phyloP scores from a whole-genome alignment of 495 filamentous ascomycete genomes.

The Cetradonia linearis region DNA sequence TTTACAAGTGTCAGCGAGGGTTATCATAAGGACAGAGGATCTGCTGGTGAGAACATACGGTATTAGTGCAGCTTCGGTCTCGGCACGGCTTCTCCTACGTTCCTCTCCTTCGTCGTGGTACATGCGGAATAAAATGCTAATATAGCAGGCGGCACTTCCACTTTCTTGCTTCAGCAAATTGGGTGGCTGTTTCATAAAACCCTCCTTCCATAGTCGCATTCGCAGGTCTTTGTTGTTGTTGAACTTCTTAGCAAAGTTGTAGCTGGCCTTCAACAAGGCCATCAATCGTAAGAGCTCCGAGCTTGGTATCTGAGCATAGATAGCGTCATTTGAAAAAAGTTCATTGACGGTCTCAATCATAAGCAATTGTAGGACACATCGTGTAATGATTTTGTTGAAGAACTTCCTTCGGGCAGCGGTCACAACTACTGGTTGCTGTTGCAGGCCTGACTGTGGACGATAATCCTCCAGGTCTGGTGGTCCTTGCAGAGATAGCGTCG shows the following conservation, averaged over 20 bases:
- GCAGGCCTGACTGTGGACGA: constrained; percentile 57
- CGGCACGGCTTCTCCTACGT: constrained; percentile 60
- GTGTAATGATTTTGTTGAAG: constrained; percentile 99
- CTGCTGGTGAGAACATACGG: constrained; percentile 44
- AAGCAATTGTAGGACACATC: constrained; percentile 90
- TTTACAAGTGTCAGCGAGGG: constrained; percentile 25
- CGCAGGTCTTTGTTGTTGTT: constrained; percentile 94
- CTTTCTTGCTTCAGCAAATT: constrained; percentile 98
- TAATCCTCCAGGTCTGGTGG: constrained; percentile 72
- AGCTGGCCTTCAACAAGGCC: constrained; percentile 86
- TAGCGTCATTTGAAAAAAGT: constrained; percentile 91
- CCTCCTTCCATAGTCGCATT: constrained; percentile 89
- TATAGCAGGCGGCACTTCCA: constrained; percentile 84
- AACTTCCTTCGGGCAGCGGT: constrained; percentile 88
- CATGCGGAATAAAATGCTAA: constrained; percentile 91
- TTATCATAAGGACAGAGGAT: background rate
- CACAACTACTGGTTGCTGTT: constrained; percentile 82
- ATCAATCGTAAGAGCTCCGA: constrained; percentile 81
- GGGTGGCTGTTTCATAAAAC: constrained; percentile 99
- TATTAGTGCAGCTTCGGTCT: constrained; percentile 84
- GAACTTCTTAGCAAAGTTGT: constrained; percentile 91
- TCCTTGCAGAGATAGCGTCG: constrained; percentile 5
- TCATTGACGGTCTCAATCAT: constrained; percentile 99
- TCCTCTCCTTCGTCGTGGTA: constrained; percentile 83
- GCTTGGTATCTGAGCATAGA: constrained; percentile 88